Base-by-base conservation (phyloP, 2,329 filamentous ascomycete genomes). In the Pseudogymnoascus sp. region DNA sequence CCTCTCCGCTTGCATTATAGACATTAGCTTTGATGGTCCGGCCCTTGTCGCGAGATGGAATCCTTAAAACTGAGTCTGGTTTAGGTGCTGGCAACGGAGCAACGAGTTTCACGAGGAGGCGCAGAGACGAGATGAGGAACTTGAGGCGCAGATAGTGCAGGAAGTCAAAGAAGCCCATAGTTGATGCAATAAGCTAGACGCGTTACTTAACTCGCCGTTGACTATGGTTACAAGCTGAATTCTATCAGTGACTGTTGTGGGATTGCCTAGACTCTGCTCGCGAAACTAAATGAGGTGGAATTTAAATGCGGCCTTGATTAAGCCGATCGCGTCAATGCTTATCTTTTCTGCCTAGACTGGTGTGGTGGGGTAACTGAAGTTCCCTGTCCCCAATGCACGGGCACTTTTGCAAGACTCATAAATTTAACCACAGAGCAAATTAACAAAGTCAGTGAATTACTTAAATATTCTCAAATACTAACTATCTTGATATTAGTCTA, bases 141-240 rank as follows among this genome's bases (percentile, higher is more conserved):
- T 63, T 63, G 44, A 62, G 62, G 60, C 62, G 62, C 60, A 63
- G 62, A 36, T 63, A 63, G 41, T 60, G 62, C 59, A 63, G 33
- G 60, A 57, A 58, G 35, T 33, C 47, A 39, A 61, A 59, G n/a
- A 63, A 36, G 10, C 61, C 61, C 15, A 59, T 39, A 26, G n/a
- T 10, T 15, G 17, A 17, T 3, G 37, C 37, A 40, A 15, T 10
- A 17, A 40, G 37, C 37, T 17, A 15, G 3, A 40, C n/a, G 7
- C 8, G 15, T 40, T 40, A 40, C 37, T 40, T 40, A 40, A 40
- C 15, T 40, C 15, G n/a, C 15, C 15, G 37, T 40, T 40, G 15
- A 8, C 15, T 3, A 40, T 40, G 37, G 10, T 15, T 10, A 39
- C 8, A 15, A 39, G 15, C n/a, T 39, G n/a, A 39, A 39, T n/a